Evolutionary conservation across 1,284 basidiomycete genomes (phyloP), one percentile per base, ranked within the genome.

Genomic region (Papiliotrema terrestris): DNA sequence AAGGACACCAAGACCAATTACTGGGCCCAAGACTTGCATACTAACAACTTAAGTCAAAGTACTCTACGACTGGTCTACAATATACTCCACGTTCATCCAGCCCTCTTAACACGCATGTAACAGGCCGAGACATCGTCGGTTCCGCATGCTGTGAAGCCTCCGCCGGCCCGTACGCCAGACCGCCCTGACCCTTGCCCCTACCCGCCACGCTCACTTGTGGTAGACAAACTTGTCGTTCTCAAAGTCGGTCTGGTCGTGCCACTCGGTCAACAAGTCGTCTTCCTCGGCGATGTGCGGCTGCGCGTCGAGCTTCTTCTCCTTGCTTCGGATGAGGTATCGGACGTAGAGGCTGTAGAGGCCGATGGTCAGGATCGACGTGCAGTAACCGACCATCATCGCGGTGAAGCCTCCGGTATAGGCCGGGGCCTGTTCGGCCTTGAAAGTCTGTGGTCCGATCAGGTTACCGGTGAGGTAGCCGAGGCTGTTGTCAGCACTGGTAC

Each of bases 331-430:
- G 15, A 57, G 39, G 47, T 43, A 48, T 32, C 46, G 36, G 14
- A 57, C 45, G 51, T 60, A 55, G 14, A 54, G 39, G 42, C 52
- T 58, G 56, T 60, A 57, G 23, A 45, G 26, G 15, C 19, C 19
- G 32, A 59, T 57, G 17, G 61, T 48, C 15, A 51, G 9, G 23
- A 62, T 53, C 26, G 62, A 60, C 26, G 58, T 48, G 43, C 56
- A 56, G 53, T 63, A 65, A 43, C 63, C 59, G 25, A 58, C 52
- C n/a, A 65, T 43, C 61, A 65, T 66, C 14, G 64, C 60, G 8
- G 57, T 56, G 29, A 66, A 49, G n/a, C 59, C 64, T 1, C 54
- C 51, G 8, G 58, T 53, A 43, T 64, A 66, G 13, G 37, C 39
- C 14, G 64, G 64, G 2, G 64, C 64, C 42, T 66, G 52, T 13